Percentiles rank a stretch among this genome's conserved stretches.
Evolutionary conservation across 441 rosid species (phyloP).

Genomic region (Arabidopsis lyrata): DNA sequence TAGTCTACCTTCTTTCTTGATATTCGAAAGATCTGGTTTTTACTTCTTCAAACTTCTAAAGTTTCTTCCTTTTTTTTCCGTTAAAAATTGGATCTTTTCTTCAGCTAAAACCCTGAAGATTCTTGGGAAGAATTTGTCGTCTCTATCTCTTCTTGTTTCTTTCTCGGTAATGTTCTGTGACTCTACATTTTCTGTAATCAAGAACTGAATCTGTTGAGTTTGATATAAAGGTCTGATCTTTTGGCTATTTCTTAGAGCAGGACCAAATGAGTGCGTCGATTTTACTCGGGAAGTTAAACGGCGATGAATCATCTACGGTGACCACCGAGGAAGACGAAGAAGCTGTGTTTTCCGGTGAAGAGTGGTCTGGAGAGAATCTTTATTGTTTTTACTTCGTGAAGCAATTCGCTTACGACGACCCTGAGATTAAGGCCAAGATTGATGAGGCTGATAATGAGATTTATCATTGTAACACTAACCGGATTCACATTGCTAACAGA

Average conservation of each 20-base stretch:
- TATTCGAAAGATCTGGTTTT: slow-evolving; percentile 23
- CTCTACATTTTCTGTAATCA: background rate
- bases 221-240: slow-evolving; percentile 27
- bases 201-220: background rate
- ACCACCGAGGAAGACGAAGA: slow-evolving; percentile 40
- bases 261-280: slow-evolving; percentile 33
- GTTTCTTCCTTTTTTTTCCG: background rate
- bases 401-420: slow-evolving; percentile 66
- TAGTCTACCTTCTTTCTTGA: background rate
- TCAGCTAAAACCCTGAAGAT: slow-evolving; percentile 25
- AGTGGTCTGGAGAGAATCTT: slow-evolving; percentile 29
- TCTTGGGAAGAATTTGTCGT: background rate
- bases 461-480: slow-evolving; percentile 52
- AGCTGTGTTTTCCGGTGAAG: slow-evolving; percentile 38
- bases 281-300: slow-evolving; percentile 30
- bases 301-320: slow-evolving; percentile 25
- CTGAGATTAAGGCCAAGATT: slow-evolving; percentile 66
- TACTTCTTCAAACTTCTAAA: slow-evolving; percentile 1
- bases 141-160: background rate
- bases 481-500: slow-evolving; percentile 54
- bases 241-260: slow-evolving; percentile 14
- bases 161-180: slow-evolving; percentile 4
- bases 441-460: slow-evolving; percentile 78
- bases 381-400: slow-evolving; percentile 61
- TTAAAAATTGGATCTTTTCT: background rate